Evolutionary conservation across 306 rosid species (phyloP).

Genomic region (Cicer arietinum): DNA sequence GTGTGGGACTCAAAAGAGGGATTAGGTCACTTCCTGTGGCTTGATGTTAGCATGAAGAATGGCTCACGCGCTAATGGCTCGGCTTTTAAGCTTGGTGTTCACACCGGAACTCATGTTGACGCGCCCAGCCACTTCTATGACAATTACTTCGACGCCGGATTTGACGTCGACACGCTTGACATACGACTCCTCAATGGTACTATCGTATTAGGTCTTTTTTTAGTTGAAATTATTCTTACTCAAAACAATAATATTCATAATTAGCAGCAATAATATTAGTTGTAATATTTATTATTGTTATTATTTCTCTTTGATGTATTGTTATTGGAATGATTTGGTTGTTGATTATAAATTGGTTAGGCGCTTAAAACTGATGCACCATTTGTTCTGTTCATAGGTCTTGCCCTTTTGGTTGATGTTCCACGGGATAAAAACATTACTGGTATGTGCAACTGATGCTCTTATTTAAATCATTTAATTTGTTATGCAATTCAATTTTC

Average conservation of each 20-base stretch:
- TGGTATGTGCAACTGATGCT: slow-evolving; percentile 55
- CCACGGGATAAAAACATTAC: slow-evolving; percentile 82
- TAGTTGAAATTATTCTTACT: neutral
- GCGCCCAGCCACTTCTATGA: slow-evolving; percentile 83
- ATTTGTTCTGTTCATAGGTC: slow-evolving; percentile 60
- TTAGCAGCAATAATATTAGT: too few relatives aligned
- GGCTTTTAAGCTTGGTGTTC: slow-evolving; percentile 63
- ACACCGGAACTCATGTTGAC: slow-evolving; percentile 90
- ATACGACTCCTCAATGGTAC: slow-evolving; percentile 75
- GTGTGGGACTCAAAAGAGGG: slow-evolving; percentile 67
- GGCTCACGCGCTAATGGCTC: slow-evolving; percentile 76
- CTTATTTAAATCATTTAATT: neutral
- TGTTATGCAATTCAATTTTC: neutral
- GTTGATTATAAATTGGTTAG: slow-evolving; percentile 22
- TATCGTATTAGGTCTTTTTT: neutral
- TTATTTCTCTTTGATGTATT: too few relatives aligned
- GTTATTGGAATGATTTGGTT: neutral
- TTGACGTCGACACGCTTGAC: slow-evolving; percentile 83
- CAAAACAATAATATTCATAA: neutral
- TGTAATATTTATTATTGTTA: neutral
- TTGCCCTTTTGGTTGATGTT: slow-evolving; percentile 79
- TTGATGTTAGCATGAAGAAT: slow-evolving; percentile 73
- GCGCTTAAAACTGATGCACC: slow-evolving; percentile 22
- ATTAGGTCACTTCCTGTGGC: slow-evolving; percentile 75
- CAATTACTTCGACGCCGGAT: slow-evolving; percentile 81